Evolutionary conservation across 73 alveolate species (phyloP).

Genomic region (Tetrahymena thermophila): DNA sequence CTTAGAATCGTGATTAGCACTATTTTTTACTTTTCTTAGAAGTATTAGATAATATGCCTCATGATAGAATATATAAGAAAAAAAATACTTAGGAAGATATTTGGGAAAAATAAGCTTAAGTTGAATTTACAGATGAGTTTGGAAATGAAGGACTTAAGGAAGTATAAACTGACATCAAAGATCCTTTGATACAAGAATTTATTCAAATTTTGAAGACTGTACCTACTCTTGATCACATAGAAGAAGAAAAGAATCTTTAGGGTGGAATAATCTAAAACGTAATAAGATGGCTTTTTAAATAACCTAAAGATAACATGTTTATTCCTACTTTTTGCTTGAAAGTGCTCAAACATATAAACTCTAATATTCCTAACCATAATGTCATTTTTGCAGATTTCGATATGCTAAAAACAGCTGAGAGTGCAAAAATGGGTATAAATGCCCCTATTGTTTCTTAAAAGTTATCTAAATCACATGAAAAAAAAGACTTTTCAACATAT

Average conservation of each 20-base stretch:
- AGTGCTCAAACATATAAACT: constrained; percentile 46
- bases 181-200: constrained; percentile 33
- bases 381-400: constrained; percentile 77
- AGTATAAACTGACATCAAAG: background rate
- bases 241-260: constrained; percentile 34
- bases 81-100: constrained; percentile 8
- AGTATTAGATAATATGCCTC: constrained; percentile 77
- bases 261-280: constrained; percentile 46
- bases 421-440: constrained; percentile 50
- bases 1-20: constrained; percentile 12
- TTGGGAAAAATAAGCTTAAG: constrained; percentile 20
- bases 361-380: constrained; percentile 51
- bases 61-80: constrained; percentile 61
- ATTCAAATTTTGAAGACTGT: constrained; percentile 24
- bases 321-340: constrained; percentile 63
- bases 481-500: constrained; percentile 59
- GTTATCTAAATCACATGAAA: constrained; percentile 58
- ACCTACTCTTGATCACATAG: constrained; percentile 50
- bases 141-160: constrained; percentile 32
- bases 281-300: background rate
- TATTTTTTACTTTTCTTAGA: constrained; percentile 56
- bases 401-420: constrained; percentile 28
- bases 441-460: constrained; percentile 79
- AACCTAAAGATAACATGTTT: constrained; percentile 50
- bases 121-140: constrained; percentile 21